These are phyloP conservation scores for Sphaerulina populicola DNA, from an alignment of 2,329 filamentous ascomycete species.

Conservation along the genomic window DNA sequence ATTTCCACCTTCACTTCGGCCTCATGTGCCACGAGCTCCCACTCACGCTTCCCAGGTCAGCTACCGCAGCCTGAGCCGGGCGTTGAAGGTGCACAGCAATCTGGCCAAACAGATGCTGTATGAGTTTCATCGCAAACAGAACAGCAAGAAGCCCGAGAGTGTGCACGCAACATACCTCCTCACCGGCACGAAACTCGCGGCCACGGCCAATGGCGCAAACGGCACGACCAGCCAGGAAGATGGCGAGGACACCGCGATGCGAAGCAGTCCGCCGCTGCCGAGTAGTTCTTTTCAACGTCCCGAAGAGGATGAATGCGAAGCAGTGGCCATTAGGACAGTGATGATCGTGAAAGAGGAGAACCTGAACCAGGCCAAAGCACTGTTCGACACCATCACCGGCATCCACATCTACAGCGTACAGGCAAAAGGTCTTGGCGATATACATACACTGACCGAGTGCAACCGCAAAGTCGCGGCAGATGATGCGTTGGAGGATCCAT, in stretches of 20 bases:
- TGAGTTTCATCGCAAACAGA: slow-evolving; percentile 74
- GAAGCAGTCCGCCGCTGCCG: slow-evolving; percentile 58
- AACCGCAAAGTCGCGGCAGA: slow-evolving; percentile 54
- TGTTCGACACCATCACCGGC: slow-evolving; percentile 64
- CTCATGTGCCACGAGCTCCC: neutral
- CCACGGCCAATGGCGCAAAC: slow-evolving; percentile 18
- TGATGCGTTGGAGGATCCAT: slow-evolving; percentile 50
- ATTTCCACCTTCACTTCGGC: neutral
- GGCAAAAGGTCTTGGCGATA: slow-evolving; percentile 55
- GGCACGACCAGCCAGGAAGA: slow-evolving; percentile 37
- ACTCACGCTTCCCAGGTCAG: slow-evolving; percentile 54
- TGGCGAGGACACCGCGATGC: slow-evolving; percentile 60
- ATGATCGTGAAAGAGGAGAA: slow-evolving; percentile 29
- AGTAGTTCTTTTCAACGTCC: slow-evolving; percentile 50
- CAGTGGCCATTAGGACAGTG: slow-evolving; percentile 39
- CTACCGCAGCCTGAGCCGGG: slow-evolving; percentile 75
- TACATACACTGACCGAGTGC: slow-evolving; percentile 63
- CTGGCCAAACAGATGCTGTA: slow-evolving; percentile 84
- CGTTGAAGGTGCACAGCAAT: slow-evolving; percentile 75
- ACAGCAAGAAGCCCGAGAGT: slow-evolving; percentile 60
- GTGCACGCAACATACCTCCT: slow-evolving; percentile 92
- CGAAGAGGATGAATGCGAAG: slow-evolving; percentile 43
- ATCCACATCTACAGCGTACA: slow-evolving; percentile 85
- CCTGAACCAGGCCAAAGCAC: slow-evolving; percentile 46
- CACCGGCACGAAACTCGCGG: slow-evolving; percentile 54